Conservation (phyloP, 305 asterid species). For the Plantago lanceolata region DNA sequence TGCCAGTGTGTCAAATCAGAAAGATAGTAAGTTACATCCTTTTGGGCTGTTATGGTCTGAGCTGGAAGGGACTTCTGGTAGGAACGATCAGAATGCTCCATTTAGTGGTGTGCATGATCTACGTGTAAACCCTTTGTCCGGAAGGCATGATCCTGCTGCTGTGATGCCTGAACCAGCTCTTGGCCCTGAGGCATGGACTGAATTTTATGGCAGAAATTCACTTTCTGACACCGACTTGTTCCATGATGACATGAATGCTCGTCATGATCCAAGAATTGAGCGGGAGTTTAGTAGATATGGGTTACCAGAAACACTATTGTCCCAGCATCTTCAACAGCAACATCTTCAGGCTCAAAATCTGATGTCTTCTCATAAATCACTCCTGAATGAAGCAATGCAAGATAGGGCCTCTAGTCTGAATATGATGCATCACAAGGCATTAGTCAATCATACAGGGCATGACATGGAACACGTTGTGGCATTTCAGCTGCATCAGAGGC, state of each 20-base stretch:
- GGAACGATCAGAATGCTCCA: constrained; percentile 49
- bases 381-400: constrained; percentile 51
- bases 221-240: constrained; percentile 51
- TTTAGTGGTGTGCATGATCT: constrained; percentile 45
- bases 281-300: constrained; percentile 50
- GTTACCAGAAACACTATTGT: constrained; percentile 57
- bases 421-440: too few relatives aligned
- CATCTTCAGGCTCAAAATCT: constrained; percentile 51
- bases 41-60: constrained; percentile 90
- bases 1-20: constrained; percentile 38
- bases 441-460: constrained; percentile 43
- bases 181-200: constrained; percentile 52
- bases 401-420: constrained; percentile 25
- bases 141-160: constrained; percentile 46
- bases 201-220: constrained; percentile 43
- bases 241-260: constrained; percentile 54
- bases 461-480: constrained; percentile 73
- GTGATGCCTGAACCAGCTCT: constrained; percentile 39
- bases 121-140: constrained; percentile 42
- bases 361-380: constrained; percentile 51
- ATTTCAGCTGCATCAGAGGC: constrained; percentile 71
- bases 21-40: constrained; percentile 58
- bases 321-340: constrained; percentile 58
- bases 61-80: constrained; percentile 62
- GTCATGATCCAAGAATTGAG: constrained; percentile 48